Evolutionary conservation across 1,284 basidiomycete genomes (phyloP).

Genomic region (Sanghuangporus sanghuang): DNA sequence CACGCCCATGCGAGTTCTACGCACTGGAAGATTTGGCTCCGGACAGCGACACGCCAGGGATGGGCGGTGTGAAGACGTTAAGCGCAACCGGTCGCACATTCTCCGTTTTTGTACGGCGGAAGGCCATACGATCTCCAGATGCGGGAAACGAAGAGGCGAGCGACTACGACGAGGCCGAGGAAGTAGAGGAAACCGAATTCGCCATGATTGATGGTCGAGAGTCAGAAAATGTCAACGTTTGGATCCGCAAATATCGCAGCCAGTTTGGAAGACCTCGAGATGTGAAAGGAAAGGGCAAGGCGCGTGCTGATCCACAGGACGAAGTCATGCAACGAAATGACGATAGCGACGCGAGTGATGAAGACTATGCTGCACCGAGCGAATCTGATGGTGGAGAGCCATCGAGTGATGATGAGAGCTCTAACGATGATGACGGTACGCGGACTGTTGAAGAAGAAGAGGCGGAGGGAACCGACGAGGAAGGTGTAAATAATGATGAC

Average conservation of each 20-base stretch:
- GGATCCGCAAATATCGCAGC: slow-evolving; percentile 52
- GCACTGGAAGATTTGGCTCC: slow-evolving; percentile 50
- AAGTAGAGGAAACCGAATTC: slow-evolving; percentile 57
- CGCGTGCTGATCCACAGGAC: slow-evolving; percentile 16
- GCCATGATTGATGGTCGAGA: slow-evolving; percentile 67
- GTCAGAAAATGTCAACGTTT: slow-evolving; percentile 56
- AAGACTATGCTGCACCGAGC: slow-evolving; percentile 17
- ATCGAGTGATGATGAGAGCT: slow-evolving; percentile 14
- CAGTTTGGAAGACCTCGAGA: slow-evolving; percentile 47
- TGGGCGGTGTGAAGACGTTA: slow-evolving; percentile 53
- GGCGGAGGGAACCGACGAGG: slow-evolving; percentile 21
- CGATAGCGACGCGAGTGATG: slow-evolving; percentile 18
- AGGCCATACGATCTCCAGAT: not conserved
- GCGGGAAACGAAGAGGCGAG: slow-evolving; percentile 24
- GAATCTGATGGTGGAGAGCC: slow-evolving; percentile 22
- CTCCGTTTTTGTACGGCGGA: slow-evolving; percentile 50
- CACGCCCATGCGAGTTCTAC: slow-evolving; percentile 73
- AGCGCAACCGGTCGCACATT: slow-evolving; percentile 65
- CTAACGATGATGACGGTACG: slow-evolving; percentile 9
- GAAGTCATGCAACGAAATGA: slow-evolving; percentile 15
- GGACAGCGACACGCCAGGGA: slow-evolving; percentile 26
- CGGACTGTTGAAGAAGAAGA: slow-evolving; percentile 10
- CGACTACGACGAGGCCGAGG: slow-evolving; percentile 31
- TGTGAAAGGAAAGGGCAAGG: slow-evolving; percentile 16
- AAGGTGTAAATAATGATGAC: slow-evolving; percentile 22